A percentile compares a stretch with the other conserved stretches of the same genome.
Evolutionary conservation across 2,329 filamentous ascomycete species (phyloP).

Genomic region (Trichophyton simii): DNA sequence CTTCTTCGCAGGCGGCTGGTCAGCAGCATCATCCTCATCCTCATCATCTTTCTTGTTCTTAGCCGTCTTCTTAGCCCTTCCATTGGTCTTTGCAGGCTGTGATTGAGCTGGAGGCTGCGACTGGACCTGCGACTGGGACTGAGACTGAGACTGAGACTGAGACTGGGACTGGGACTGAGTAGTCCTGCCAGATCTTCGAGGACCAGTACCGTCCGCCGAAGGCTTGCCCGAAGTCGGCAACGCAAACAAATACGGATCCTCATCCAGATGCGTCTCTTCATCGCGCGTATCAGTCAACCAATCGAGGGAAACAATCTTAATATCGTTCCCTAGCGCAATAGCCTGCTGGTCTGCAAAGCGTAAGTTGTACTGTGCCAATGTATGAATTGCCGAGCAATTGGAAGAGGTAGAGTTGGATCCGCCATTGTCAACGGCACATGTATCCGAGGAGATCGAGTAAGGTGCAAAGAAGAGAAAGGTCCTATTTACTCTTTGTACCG

Average conservation of each 20-base stretch:
- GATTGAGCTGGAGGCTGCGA: neutral
- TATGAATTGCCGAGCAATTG: neutral
- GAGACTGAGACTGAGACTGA: conserved; percentile 4
- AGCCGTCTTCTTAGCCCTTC: conserved; percentile 22
- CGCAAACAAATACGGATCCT: conserved; percentile 27
- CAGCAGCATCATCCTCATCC: conserved; percentile 15
- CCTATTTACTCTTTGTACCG: conserved; percentile 24
- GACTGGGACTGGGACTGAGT: conserved; percentile 4
- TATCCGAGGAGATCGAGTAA: neutral
- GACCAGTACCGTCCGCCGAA: conserved; percentile 6
- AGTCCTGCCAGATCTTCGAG: conserved; percentile 8
- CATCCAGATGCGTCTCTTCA: conserved; percentile 30
- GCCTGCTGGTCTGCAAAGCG: conserved; percentile 29
- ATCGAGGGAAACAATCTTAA: conserved; percentile 46
- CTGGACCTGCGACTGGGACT: neutral
- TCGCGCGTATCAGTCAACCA: conserved; percentile 51
- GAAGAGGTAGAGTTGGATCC: neutral
- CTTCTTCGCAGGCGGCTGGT: conserved; percentile 23
- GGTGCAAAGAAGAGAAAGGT: neutral
- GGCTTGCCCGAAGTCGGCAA: neutral
- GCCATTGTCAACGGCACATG: neutral
- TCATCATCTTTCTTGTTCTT: conserved; percentile 18
- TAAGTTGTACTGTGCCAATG: conserved; percentile 4
- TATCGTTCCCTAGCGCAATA: conserved; percentile 23
- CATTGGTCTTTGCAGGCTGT: conserved; percentile 16